Evolutionary conservation across 257 asterid species (phyloP).

Genomic region (Gynochthodes officinalis): DNA sequence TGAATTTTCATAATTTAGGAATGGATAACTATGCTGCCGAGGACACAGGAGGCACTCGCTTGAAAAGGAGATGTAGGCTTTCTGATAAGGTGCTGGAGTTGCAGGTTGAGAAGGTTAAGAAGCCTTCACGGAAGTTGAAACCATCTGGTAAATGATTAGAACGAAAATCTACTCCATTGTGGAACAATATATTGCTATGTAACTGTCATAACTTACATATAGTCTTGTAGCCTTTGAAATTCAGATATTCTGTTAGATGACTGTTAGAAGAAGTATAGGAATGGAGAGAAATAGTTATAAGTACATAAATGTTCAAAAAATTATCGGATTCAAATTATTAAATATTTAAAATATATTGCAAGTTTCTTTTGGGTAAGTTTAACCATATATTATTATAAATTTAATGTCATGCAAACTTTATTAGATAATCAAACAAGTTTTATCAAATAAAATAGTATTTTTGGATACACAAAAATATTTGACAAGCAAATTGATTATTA

Average conservation of each 20-base stretch:
- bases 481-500: too few relatives aligned
- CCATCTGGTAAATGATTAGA: constrained; percentile 35
- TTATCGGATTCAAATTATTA: too few relatives aligned
- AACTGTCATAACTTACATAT: not conserved
- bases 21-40: constrained; percentile 63
- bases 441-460: too few relatives aligned
- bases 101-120: constrained; percentile 55
- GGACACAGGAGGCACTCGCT: constrained; percentile 53
- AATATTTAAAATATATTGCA: too few relatives aligned
- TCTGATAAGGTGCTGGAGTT: constrained; percentile 63
- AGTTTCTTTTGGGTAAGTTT: too few relatives aligned
- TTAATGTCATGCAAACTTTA: too few relatives aligned
- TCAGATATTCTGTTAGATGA: not conserved
- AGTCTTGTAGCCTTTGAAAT: not conserved
- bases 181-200: not conserved
- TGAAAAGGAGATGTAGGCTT: constrained; percentile 62
- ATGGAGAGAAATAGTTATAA: too few relatives aligned
- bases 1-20: constrained; percentile 22
- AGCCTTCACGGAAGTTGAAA: constrained; percentile 42
- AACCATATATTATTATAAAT: too few relatives aligned
- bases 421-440: too few relatives aligned
- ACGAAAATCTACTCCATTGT: constrained; percentile 11
- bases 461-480: too few relatives aligned
- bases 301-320: too few relatives aligned
- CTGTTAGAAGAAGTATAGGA: too few relatives aligned